Evolutionary conservation across 805 yeast genomes (phyloP), one percentile per base, ranked within the genome.

Genomic region (Ogataea pini): DNA sequence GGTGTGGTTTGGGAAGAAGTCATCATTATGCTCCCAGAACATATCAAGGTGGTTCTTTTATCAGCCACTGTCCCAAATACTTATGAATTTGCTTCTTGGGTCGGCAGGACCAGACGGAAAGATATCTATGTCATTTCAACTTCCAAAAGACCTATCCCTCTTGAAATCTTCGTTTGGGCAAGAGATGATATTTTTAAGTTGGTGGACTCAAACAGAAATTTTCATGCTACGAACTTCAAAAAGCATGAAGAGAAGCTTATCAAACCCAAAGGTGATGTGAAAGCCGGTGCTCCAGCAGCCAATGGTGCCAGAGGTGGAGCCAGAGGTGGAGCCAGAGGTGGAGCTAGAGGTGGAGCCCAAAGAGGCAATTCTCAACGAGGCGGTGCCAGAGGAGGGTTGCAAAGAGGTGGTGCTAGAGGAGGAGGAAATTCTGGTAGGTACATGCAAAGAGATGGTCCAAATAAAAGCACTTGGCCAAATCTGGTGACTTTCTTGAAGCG

Each of bases 1-100:
- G 99, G 99, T 62, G 99, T 94, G 12, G 99, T 94, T 3, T 94
- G 99, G 99, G 99, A 94, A 71, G 99, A 94, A 69, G 97, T 94
- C 18, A 94, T 94, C 52, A 94, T 94, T 58, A 89, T 94, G 96
- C 73, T 94, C 28, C 99, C 99, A 0, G 97, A 91, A 5, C 97
- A 94, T 63, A 94, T 94, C 49, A 92, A 92, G 62, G 86, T 88
- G 59, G 89, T 94, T 53, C 72, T 94, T 34, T 73, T 94, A 33
- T 89, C 97, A 10, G 99, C 99, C 4, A 94, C 99, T 0, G 98
- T 94, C 7, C 99, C 99, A n/a, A 94, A 94, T 64, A 92, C 99
- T 0, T 86, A 79, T 64, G 99, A 94, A 63, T 94, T 94, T 75
- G 99, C 99, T 7, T 88, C 86, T 55, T 94, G 99, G 99, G 92